These are phyloP conservation scores for Lipomyces spencermartinsiae DNA, from an alignment of 805 yeast species.

Conservation along the genomic window DNA sequence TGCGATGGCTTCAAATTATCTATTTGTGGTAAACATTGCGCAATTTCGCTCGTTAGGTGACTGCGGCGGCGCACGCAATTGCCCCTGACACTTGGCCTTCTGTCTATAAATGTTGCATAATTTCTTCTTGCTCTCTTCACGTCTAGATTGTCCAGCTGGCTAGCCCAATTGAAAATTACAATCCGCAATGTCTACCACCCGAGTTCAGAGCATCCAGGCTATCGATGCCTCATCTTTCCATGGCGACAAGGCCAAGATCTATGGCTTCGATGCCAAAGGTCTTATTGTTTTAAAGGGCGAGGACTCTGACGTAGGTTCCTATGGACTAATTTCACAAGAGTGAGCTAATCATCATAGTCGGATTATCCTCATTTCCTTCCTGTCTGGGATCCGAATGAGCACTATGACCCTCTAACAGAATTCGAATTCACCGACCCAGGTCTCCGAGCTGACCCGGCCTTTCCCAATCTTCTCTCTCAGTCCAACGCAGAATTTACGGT, in stretches of 20 bases:
- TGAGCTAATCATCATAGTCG: constrained; percentile 5
- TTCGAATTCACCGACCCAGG: constrained; percentile 69
- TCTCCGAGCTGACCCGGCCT: constrained; percentile 60
- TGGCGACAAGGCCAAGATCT: constrained; percentile 26
- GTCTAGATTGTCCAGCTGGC: neutral
- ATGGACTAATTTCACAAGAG: neutral
- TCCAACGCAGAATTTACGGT: constrained; percentile 42
- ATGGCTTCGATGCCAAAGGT: constrained; percentile 20
- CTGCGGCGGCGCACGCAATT: neutral
- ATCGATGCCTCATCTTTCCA: constrained; percentile 39
- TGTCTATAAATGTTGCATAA: neutral
- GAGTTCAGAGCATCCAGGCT: constrained; percentile 28
- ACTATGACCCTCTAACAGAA: constrained; percentile 58
- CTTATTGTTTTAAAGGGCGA: constrained; percentile 30
- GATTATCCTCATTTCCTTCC: constrained; percentile 55
- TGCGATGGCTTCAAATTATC: too few species aligned
- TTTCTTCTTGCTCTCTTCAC: neutral
- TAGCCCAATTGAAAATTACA: neutral
- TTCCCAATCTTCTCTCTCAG: constrained; percentile 55
- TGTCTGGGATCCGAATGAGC: constrained; percentile 66
- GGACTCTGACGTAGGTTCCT: constrained; percentile 15
- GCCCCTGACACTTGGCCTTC: neutral
- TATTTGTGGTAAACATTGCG: neutral
- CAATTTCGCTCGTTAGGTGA: too few species aligned
- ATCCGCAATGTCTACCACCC: neutral